Conservation (phyloP, 805 yeast species). For the Candida cerambycidarum region DNA sequence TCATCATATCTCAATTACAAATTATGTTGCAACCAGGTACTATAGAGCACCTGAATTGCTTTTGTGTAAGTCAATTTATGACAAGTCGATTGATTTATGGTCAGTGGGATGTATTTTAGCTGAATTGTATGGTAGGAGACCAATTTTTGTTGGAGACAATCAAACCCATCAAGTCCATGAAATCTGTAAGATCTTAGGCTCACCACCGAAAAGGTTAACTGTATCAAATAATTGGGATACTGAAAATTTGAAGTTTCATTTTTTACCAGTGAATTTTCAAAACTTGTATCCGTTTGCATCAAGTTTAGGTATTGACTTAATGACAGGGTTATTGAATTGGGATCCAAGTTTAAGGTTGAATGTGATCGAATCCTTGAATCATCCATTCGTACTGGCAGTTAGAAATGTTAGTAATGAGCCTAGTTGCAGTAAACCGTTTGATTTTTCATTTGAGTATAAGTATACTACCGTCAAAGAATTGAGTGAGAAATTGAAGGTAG, state of each 20-base stretch:
- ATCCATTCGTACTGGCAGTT: conserved; percentile 53
- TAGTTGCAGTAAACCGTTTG: conserved; percentile 49
- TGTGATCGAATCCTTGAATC: conserved; percentile 57
- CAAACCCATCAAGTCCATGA: conserved; percentile 69
- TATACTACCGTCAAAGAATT: conserved; percentile 29
- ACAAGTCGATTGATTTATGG: conserved; percentile 84
- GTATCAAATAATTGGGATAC: conserved; percentile 28
- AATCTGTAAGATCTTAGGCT: conserved; percentile 68
- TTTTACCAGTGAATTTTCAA: conserved; percentile 45
- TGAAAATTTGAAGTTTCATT: conserved; percentile 38
- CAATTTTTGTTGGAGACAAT: conserved; percentile 75
- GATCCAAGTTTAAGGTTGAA: conserved; percentile 53
- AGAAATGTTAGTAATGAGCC: conserved; percentile 61
- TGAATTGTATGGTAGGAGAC: conserved; percentile 78
- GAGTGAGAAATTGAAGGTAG: conserved; percentile 49
- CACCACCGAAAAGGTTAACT: conserved; percentile 56
- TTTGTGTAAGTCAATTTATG: conserved; percentile 53
- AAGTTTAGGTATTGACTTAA: conserved; percentile 48
- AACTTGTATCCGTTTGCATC: conserved; percentile 64
- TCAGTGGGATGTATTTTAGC: conserved; percentile 89
- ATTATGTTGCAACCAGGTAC: conserved; percentile 94
- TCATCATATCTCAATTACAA: conserved; percentile 52
- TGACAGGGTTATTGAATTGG: conserved; percentile 63
- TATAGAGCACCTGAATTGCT: conserved; percentile 92
- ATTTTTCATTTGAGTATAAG: conserved; percentile 61